These are phyloP conservation scores for Deinandra increscens DNA, from an alignment of 129 eudicot genomes.

Conservation along the genomic window DNA sequence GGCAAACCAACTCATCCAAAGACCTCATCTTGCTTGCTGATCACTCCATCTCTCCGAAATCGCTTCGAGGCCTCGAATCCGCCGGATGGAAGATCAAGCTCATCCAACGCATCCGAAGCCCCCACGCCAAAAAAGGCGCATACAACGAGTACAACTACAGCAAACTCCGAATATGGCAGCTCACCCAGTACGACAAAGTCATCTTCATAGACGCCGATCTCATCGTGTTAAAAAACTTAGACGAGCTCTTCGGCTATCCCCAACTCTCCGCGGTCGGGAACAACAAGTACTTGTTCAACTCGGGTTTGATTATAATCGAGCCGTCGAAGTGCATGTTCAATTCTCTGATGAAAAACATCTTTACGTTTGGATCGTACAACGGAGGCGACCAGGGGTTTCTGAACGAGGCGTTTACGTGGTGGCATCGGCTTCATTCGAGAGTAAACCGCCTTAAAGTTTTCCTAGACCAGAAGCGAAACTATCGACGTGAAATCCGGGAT, in stretches of 20 bases:
- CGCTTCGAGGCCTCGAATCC: slow-evolving; percentile 42
- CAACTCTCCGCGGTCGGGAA: slow-evolving; percentile 62
- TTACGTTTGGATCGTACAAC: slow-evolving; percentile 47
- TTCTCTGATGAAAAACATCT: slow-evolving; percentile 45
- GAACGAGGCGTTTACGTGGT: slow-evolving; percentile 70
- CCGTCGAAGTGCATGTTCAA: slow-evolving; percentile 71
- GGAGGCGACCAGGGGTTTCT: slow-evolving; percentile 90
- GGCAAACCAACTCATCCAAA: slow-evolving; percentile 55
- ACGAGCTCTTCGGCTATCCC: slow-evolving; percentile 51
- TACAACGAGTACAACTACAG: slow-evolving; percentile 83
- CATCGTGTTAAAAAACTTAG: slow-evolving; percentile 51
- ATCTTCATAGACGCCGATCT: slow-evolving; percentile 74
- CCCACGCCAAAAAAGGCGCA: slow-evolving; percentile 49
- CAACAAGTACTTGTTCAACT: slow-evolving; percentile 50
- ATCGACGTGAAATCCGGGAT: slow-evolving; percentile 26
- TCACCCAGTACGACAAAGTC: slow-evolving; percentile 57
- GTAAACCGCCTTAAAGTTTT: slow-evolving; percentile 52
- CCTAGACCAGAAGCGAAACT: neutral
- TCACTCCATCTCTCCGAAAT: slow-evolving; percentile 42
- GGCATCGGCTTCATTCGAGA: slow-evolving; percentile 65
- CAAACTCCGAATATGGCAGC: slow-evolving; percentile 82
- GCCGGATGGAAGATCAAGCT: slow-evolving; percentile 81
- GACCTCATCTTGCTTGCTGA: slow-evolving; percentile 78
- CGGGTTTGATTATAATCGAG: slow-evolving; percentile 65
- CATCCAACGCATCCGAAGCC: slow-evolving; percentile 68